Conservation (phyloP, 1,284 basidiomycete species). For the Takashimella koratensis region DNA sequence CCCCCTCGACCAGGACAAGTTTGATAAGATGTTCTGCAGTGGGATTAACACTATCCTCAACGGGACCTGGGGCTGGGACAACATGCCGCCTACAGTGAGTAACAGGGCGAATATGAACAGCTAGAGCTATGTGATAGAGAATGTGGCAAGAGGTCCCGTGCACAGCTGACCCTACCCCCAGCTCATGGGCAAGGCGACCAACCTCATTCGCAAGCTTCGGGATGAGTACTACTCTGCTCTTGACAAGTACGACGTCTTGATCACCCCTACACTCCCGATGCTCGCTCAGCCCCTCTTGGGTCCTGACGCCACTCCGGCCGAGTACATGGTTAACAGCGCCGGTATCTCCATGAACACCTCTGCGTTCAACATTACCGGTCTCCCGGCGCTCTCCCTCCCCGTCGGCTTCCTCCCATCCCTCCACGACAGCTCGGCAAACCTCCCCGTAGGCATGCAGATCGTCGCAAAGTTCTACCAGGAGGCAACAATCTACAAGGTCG, state of each 20-base stretch:
- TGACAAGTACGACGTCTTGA: conserved; percentile 49
- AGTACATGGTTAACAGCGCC: conserved; percentile 22
- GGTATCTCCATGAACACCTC: conserved; percentile 29
- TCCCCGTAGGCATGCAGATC: conserved; percentile 49
- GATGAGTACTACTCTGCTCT: conserved; percentile 51
- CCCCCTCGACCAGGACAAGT: conserved; percentile 51
- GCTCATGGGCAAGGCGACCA: conserved; percentile 28
- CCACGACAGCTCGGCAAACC: conserved; percentile 32
- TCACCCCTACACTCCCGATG: conserved; percentile 51
- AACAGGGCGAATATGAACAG: no score
- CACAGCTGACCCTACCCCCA: no score
- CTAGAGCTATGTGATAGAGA: no score
- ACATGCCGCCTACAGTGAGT: conserved; percentile 21
- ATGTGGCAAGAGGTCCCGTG: no score
- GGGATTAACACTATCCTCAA: conserved; percentile 13
- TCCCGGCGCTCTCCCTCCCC: conserved; percentile 44
- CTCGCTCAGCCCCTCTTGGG: conserved; percentile 17
- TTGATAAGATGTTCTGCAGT: conserved; percentile 33
- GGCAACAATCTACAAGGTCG: conserved; percentile 44
- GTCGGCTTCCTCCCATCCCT: conserved; percentile 40
- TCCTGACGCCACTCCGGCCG: conserved; percentile 7
- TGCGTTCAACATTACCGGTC: conserved; percentile 40
- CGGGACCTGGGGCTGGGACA: conserved; percentile 25
- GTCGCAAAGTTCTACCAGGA: conserved; percentile 43
- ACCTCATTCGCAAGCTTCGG: conserved; percentile 48